These are phyloP conservation scores for Hippophae gyantsensis DNA, from an alignment of 306 rosid genomes.

Conservation along the genomic window DNA sequence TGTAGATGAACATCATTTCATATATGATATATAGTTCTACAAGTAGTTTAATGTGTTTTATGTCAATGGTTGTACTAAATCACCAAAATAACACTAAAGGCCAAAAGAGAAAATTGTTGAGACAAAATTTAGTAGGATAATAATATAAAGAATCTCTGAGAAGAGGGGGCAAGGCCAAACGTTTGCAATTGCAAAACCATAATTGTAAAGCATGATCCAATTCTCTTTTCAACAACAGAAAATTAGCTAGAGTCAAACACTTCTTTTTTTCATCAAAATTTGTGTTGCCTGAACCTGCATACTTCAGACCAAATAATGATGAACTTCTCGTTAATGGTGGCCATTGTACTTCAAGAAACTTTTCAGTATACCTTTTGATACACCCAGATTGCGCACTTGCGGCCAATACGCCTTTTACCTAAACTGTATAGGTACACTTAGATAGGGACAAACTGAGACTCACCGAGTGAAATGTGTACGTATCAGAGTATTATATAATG, in stretches of 20 bases:
- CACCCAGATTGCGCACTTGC: not conserved
- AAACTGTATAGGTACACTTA: conserved; percentile 6
- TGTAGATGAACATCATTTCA: conserved; percentile 17
- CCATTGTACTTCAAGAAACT: not conserved
- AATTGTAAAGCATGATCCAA: no score
- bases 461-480: conserved; percentile 92
- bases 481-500: conserved; percentile 68
- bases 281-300: not conserved
- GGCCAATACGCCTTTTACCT: not conserved
- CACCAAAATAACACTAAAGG: conserved; percentile 10
- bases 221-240: no score
- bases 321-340: not conserved
- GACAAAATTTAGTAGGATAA: conserved; percentile 8
- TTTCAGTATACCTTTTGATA: not conserved
- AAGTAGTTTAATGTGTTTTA: not conserved
- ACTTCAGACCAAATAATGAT: not conserved
- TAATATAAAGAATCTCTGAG: conserved; percentile 7
- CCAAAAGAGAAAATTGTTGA: not conserved
- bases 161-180: not conserved
- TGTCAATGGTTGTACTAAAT: conserved; percentile 4
- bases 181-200: no score
- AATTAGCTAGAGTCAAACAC: no score
- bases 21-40: no score
- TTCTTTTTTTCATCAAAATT: no score
- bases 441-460: conserved; percentile 14